Base-by-base conservation (phyloP, 2,329 filamentous ascomycete genomes). In the Leptographium lundbergii region DNA sequence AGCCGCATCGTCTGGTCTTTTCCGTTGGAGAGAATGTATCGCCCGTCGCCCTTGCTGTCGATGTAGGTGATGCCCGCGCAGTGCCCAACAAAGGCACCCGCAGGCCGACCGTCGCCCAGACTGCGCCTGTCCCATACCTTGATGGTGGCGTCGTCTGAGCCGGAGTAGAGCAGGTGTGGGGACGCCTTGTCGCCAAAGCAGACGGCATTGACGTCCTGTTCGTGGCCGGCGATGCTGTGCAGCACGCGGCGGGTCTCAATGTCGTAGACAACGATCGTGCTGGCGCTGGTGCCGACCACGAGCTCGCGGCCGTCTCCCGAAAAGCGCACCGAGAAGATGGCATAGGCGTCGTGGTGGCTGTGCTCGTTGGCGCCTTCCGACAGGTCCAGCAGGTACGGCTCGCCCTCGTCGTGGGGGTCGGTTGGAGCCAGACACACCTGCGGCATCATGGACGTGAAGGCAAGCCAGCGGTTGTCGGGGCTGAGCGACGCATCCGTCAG, bases 1-100 rank as follows among this genome's bases (percentile, higher is more conserved):
- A 99, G 79, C 73, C 97, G 97, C 83, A 95, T 95, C 50, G 86
- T 92, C 71, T 97, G 94, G 68, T 99, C 94, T 69, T 97, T 99
- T 62, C 85, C 89, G 67, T 99, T 99, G 64, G 87, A 91, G 29
- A 99, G 81, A 10, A 97, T 87, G 70, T 97, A 97, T 59, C 84
- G 77, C 4, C 84, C 84, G 67, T 87, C 84, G 57, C 82, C 82
- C 67, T 87, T 87, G 70, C 81, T 85, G 70, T 87, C 84, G 59
- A 87, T 79, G 66, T 87, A 87, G 0, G 84, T 87, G 56, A 87
- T 67, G 3, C 84, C 84, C 67, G 87, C 82, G 57, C 81, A 77
- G 65, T 87, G 84, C 3, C 84, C 84, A 27, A 86, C 76, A 62
- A 87, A 87, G 1, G 81, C 83, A 13, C 83, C 84, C 0, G 81